phyloP scores from a whole-genome alignment of 1,284 basidiomycete species.

The Psilocybe mexicana region DNA sequence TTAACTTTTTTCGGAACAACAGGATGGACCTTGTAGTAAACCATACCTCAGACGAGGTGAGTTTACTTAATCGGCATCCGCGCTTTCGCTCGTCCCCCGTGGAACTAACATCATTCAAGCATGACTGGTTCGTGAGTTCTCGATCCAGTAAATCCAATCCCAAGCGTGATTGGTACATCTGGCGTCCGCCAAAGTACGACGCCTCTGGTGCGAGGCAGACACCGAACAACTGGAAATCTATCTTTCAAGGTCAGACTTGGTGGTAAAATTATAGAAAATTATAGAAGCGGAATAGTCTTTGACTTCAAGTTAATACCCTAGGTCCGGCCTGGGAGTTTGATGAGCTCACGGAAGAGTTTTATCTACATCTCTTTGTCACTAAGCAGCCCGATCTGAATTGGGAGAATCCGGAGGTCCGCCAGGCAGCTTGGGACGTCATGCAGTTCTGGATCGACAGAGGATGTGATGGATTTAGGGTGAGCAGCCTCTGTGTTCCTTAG shows the following conservation, averaged over 20 bases:
- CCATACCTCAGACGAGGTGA: constrained; percentile 72
- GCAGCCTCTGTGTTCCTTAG: constrained; percentile 15
- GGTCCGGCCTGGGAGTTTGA: constrained; percentile 78
- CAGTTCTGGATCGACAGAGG: constrained; percentile 75
- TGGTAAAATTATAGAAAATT: too few species aligned
- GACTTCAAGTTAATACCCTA: constrained; percentile 20
- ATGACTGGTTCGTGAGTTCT: constrained; percentile 75
- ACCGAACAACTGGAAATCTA: constrained; percentile 75
- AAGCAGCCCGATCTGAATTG: constrained; percentile 83
- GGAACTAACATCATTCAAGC: constrained; percentile 35
- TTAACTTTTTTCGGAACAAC: constrained; percentile 3
- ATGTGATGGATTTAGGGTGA: constrained; percentile 72
- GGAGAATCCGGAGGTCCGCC: constrained; percentile 65
- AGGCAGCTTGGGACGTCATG: constrained; percentile 68
- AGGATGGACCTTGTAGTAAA: constrained; percentile 84
- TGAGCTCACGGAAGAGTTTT: constrained; percentile 69
- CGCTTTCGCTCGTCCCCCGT: too few species aligned
- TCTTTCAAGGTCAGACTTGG: constrained; percentile 55
- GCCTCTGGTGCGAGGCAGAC: constrained; percentile 53
- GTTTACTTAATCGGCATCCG: neutral
- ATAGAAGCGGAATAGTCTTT: too few species aligned
- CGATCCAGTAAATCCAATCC: constrained; percentile 56
- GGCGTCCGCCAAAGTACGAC: constrained; percentile 64
- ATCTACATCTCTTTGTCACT: constrained; percentile 69
- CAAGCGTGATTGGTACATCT: constrained; percentile 78